phyloP scores from a whole-genome alignment of 129 eudicot species.

The Sambucus nigra region DNA sequence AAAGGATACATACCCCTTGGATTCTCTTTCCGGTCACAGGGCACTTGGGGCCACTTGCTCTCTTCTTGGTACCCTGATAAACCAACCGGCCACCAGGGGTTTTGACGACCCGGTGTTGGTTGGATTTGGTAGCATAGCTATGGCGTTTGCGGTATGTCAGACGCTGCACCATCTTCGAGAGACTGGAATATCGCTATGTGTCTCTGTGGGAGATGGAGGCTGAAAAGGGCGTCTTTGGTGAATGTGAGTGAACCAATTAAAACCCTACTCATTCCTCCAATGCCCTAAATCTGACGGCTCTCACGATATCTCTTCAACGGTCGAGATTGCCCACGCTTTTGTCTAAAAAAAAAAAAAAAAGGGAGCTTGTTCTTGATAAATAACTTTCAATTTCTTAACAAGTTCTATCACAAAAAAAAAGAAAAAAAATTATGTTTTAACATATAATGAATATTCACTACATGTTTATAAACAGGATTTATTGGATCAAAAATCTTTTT shows the following conservation, averaged over 20 bases:
- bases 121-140: slow-evolving; percentile 75
- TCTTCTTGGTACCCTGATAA: slow-evolving; percentile 69
- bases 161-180: slow-evolving; percentile 63
- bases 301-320: slow-evolving; percentile 12
- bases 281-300: slow-evolving; percentile 52
- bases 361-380: too few relatives aligned
- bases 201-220: slow-evolving; percentile 16
- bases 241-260: slow-evolving; percentile 9
- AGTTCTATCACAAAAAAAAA: too few relatives aligned
- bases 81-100: slow-evolving; percentile 72
- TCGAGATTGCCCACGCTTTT: slow-evolving; percentile 3
- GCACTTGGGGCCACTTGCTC: slow-evolving; percentile 66
- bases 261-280: slow-evolving; percentile 11
- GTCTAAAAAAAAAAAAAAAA: too few relatives aligned
- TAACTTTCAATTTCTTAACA: too few relatives aligned
- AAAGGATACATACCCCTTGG: slow-evolving; percentile 45
- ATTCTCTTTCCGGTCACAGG: slow-evolving; percentile 75
- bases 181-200: background rate
- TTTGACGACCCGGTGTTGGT: slow-evolving; percentile 59
- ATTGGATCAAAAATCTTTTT: too few relatives aligned
- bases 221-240: slow-evolving; percentile 6
- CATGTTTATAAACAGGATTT: too few relatives aligned
- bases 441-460: too few relatives aligned
- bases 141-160: slow-evolving; percentile 58
- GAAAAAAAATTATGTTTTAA: too few relatives aligned